A percentile compares a stretch with the other conserved stretches of the same genome.
These are phyloP conservation scores for Osmanthus fragrans DNA, from an alignment of 257 asterid genomes.

Conservation along the genomic window DNA sequence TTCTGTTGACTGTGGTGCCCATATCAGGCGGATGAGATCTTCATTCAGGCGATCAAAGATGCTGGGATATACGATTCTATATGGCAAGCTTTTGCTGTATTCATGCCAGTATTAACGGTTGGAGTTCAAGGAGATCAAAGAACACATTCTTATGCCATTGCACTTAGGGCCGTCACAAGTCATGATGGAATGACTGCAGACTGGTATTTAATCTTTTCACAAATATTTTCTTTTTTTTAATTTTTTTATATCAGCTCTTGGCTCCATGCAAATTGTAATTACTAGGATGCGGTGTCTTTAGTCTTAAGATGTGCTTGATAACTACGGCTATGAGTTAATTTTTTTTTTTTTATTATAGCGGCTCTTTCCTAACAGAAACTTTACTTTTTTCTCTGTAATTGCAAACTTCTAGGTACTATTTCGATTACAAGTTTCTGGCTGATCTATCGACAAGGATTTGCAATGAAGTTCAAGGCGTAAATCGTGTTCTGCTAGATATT, in stretches of 20 bases:
- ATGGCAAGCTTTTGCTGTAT: slow-evolving; percentile 99
- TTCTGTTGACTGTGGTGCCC: neutral
- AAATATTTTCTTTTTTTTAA: neutral
- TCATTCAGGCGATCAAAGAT: slow-evolving; percentile 85
- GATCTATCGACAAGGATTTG: slow-evolving; percentile 84
- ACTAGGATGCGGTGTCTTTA: neutral
- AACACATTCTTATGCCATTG: slow-evolving; percentile 86
- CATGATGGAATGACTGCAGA: slow-evolving; percentile 99
- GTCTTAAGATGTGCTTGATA: neutral
- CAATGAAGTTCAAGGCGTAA: slow-evolving; percentile 92
- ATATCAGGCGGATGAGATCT: slow-evolving; percentile 88
- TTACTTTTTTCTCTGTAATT: neutral
- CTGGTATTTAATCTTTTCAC: slow-evolving; percentile 48
- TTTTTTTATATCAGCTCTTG: neutral
- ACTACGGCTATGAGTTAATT: neutral
- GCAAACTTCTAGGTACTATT: slow-evolving; percentile 69
- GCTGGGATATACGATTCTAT: slow-evolving; percentile 87
- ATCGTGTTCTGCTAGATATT: slow-evolving; percentile 90
- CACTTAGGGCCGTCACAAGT: slow-evolving; percentile 96
- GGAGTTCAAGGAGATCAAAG: slow-evolving; percentile 99
- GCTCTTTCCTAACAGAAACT: neutral
- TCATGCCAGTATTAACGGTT: slow-evolving; percentile 84
- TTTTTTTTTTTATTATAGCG: neutral
- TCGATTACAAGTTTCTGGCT: slow-evolving; percentile 79
- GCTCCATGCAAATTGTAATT: neutral